Evolutionary conservation across 805 yeast species (phyloP).

Genomic region (Starmerella kuoi): DNA sequence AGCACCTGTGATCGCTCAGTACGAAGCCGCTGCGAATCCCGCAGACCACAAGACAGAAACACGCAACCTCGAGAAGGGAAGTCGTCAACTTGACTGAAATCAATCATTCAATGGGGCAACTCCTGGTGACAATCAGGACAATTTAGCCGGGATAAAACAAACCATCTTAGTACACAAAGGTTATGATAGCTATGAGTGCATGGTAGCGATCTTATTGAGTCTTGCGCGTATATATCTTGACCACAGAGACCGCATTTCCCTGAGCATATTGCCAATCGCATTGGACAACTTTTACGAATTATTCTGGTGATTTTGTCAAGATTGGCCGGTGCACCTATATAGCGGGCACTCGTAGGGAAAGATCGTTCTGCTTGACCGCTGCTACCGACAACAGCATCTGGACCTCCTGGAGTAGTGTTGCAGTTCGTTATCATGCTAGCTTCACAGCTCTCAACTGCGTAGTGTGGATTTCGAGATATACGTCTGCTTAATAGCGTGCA

Average conservation of each 20-base stretch:
- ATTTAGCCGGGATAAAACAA: conserved; percentile 58
- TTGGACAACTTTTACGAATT: conserved; percentile 6
- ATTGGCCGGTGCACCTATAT: conserved; percentile 6
- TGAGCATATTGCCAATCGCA: conserved; percentile 1
- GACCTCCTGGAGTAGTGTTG: too few species aligned
- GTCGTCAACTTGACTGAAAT: background rate
- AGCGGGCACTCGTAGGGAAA: background rate
- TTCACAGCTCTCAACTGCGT: too few species aligned
- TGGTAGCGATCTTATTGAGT: conserved; percentile 55
- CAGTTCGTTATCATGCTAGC: too few species aligned
- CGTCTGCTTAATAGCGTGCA: too few species aligned
- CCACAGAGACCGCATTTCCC: conserved; percentile 14
- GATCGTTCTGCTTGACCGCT: too few species aligned
- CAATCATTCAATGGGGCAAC: too few species aligned
- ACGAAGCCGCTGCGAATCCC: conserved; percentile 89
- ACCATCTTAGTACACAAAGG: conserved; percentile 73
- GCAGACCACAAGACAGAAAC: conserved; percentile 53
- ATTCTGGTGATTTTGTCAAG: conserved; percentile 8
- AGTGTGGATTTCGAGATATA: too few species aligned
- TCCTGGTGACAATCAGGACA: conserved; percentile 65
- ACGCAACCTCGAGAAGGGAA: background rate
- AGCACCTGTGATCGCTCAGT: conserved; percentile 65
- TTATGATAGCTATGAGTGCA: conserved; percentile 80
- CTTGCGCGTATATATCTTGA: conserved; percentile 25
- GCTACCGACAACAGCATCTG: too few species aligned